Evolutionary conservation across 805 yeast species (phyloP), one percentile per base, ranked within the genome.

Genomic region (Tetrapisispora nanseiensis): DNA sequence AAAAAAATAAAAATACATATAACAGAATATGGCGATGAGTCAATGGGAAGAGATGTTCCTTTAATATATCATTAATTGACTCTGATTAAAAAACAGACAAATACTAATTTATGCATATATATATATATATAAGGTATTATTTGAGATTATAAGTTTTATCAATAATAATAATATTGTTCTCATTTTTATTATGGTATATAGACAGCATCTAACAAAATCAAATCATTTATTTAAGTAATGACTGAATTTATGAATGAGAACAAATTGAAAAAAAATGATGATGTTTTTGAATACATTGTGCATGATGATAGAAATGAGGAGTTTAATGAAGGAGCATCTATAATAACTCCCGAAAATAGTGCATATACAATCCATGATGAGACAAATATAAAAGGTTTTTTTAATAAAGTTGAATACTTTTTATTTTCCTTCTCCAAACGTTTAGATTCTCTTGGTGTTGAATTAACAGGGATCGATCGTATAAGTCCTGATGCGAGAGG

Each of bases 381-480:
- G 12, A 31, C 11, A 22, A 19, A 32, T 21, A 21, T 2, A 4
- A 16, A 13, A 15, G 34, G 40, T 6, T 20, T 12, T 35, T 24
- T 35, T 4, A 16, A 9, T 11, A 35, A 35, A 7, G 7, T 35
- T 4, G 13, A 21, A 12, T 9, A 26, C 19, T 37, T 19, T 21
- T 32, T 33, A 9, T 10, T 6, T 4, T 13, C 7, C 2, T 2
- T 69, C 48, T 78, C 76, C 4, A 50, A 56, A 11, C 66, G 62
- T 49, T 54, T 81, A 2, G 86, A 81, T 48, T 51, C 71, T 0
- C 52, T 71, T 46, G 74, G 89, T 46, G 84, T 84, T 3, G 96
- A 86, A 59, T 65, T 78, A 4, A 70, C 87, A 46, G 95, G 95
- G 41, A 80, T 86, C 37, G 87, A 83, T 47, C 68, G 95, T 46